A percentile compares a stretch with the other conserved stretches of the same genome.
phyloP scores from a whole-genome alignment of 345 rosid species.

The Trapa bicornis region DNA sequence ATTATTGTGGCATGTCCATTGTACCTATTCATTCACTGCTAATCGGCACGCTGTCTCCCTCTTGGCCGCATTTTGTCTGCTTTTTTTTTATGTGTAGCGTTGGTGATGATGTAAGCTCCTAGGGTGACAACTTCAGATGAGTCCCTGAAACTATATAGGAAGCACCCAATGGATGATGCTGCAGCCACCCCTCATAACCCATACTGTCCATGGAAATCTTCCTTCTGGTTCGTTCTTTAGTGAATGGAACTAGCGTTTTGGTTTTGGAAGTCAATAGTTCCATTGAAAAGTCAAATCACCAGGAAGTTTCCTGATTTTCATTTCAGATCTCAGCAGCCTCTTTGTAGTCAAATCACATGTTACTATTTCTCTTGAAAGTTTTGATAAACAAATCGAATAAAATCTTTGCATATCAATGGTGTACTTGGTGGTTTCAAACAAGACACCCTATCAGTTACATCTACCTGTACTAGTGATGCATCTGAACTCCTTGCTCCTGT shows the following conservation, averaged over 20 bases:
- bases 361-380: background rate
- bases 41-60: background rate
- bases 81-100: background rate
- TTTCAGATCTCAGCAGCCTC: background rate
- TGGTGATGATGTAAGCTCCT: too few species aligned
- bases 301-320: background rate
- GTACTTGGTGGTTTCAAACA: background rate
- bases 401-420: background rate
- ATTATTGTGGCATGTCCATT: background rate
- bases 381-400: background rate
- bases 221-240: background rate
- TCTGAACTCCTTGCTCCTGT: background rate
- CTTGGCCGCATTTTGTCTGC: background rate
- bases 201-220: background rate
- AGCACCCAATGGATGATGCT: too few species aligned
- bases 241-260: background rate
- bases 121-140: too few species aligned
- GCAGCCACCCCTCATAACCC: too few species aligned
- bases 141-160: too few species aligned
- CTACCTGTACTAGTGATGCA: background rate
- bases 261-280: background rate
- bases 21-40: background rate
- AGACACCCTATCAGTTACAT: background rate
- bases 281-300: background rate
- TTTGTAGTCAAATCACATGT: background rate